Conservation (phyloP, 768 basidiomycete genomes). For the Gelatoporia subvermispora region DNA sequence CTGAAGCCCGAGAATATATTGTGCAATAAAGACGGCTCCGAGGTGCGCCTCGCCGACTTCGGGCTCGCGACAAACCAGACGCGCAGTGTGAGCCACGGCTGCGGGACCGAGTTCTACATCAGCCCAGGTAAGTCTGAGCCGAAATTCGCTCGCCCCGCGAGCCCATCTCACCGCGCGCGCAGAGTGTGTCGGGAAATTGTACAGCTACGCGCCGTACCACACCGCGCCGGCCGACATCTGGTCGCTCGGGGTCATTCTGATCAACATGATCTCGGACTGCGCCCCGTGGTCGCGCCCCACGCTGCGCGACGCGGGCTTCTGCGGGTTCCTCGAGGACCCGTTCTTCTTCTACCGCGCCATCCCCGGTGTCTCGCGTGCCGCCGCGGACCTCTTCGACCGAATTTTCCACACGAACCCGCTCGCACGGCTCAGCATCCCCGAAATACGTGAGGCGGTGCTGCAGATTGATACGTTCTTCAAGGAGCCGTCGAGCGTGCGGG, state of each 20-base stretch:
- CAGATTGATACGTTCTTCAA: conserved; percentile 58
- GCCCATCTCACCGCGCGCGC: background rate
- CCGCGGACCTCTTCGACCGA: conserved; percentile 40
- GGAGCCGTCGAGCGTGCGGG: conserved; percentile 9
- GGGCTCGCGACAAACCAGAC: conserved; percentile 18
- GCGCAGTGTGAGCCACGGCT: conserved; percentile 14
- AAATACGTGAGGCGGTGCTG: conserved; percentile 53
- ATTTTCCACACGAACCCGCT: conserved; percentile 63
- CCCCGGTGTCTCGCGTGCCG: conserved; percentile 43
- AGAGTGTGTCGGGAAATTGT: conserved; percentile 17
- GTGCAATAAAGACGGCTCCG: conserved; percentile 33
- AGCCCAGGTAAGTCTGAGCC: conserved; percentile 18
- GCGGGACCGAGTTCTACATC: conserved; percentile 21
- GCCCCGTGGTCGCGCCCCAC: conserved; percentile 50
- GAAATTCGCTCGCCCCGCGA: background rate
- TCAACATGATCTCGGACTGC: conserved; percentile 43
- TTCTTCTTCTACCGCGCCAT: conserved; percentile 43
- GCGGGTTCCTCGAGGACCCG: conserved; percentile 37
- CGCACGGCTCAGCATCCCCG: conserved; percentile 55
- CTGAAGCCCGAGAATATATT: conserved; percentile 51
- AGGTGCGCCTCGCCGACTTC: conserved; percentile 43
- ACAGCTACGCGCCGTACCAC: conserved; percentile 10
- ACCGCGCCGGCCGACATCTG: conserved; percentile 28
- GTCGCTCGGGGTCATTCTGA: conserved; percentile 36
- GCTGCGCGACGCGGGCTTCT: conserved; percentile 42